These are phyloP conservation scores for Globisporangium takayamanum DNA, from an alignment of 352 stramenopile species.

Conservation along the genomic window DNA sequence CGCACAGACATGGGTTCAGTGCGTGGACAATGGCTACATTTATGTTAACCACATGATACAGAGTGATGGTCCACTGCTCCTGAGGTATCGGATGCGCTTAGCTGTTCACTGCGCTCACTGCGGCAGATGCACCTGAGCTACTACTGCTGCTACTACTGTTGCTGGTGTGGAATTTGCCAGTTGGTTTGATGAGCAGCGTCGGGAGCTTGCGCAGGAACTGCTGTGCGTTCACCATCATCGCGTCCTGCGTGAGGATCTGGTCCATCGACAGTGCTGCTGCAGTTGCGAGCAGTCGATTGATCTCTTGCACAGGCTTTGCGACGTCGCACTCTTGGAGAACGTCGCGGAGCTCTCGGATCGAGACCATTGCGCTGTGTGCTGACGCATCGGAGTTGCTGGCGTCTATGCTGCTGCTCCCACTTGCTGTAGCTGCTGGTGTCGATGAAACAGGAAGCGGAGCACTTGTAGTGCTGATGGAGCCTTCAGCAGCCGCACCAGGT, in stretches of 20 bases:
- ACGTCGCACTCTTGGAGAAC: slow-evolving; percentile 42
- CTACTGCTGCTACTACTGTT: neutral
- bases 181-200: slow-evolving; percentile 41
- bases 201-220: slow-evolving; percentile 36
- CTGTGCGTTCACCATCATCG: slow-evolving; percentile 35
- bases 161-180: slow-evolving; percentile 22
- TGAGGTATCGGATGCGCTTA: no score
- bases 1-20: no score
- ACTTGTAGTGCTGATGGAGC: neutral
- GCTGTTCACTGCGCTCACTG: neutral
- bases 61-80: no score
- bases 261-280: slow-evolving; percentile 32
- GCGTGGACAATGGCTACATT: no score
- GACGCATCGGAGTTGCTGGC: neutral
- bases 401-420: neutral
- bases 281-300: slow-evolving; percentile 26
- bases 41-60: no score
- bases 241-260: slow-evolving; percentile 56
- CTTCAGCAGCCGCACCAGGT: neutral
- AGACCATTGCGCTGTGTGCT: slow-evolving; percentile 29
- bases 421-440: no score
- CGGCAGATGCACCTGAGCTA: neutral
- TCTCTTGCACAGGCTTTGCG: slow-evolving; percentile 49
- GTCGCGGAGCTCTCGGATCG: slow-evolving; percentile 29
- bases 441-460: no score